Evolutionary conservation across 768 basidiomycete species (phyloP).

Genomic region (Phylloporus arenicola): DNA sequence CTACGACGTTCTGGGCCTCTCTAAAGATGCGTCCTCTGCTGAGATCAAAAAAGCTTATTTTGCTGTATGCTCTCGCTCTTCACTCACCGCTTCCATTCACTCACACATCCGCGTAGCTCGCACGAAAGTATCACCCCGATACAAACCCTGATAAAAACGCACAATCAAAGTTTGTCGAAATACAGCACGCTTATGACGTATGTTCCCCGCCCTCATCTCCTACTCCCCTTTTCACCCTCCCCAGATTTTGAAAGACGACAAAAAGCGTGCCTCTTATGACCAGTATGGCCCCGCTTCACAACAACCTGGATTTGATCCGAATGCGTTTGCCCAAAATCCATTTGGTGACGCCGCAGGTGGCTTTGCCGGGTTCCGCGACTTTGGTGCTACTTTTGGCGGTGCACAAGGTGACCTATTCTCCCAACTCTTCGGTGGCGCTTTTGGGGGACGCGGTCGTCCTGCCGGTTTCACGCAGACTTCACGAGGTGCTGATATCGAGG

Average conservation of each 20-base stretch:
- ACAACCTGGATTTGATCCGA: slow-evolving; percentile 90
- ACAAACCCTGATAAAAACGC: slow-evolving; percentile 91
- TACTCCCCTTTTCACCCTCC: slow-evolving; percentile 16
- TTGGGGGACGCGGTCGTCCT: slow-evolving; percentile 45
- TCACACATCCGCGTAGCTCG: slow-evolving; percentile 57
- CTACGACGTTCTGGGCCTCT: slow-evolving; percentile 86
- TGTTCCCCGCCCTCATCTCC: slow-evolving; percentile 25
- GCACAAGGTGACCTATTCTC: slow-evolving; percentile 72
- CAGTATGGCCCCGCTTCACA: slow-evolving; percentile 90
- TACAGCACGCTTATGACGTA: slow-evolving; percentile 96
- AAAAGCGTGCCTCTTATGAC: slow-evolving; percentile 87
- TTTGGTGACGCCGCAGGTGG: slow-evolving; percentile 49
- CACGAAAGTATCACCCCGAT: slow-evolving; percentile 97
- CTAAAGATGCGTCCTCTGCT: slow-evolving; percentile 70
- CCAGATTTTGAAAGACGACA: slow-evolving; percentile 89
- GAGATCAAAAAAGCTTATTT: slow-evolving; percentile 99
- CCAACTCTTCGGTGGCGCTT: slow-evolving; percentile 68
- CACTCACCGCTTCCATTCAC: slow-evolving; percentile 15
- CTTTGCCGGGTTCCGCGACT: slow-evolving; percentile 71
- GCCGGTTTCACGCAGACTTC: slow-evolving; percentile 39
- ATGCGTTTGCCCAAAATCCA: slow-evolving; percentile 61
- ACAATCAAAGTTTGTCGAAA: slow-evolving; percentile 91
- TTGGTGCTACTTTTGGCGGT: slow-evolving; percentile 54
- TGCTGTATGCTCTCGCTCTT: slow-evolving; percentile 50
- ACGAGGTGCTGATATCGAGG: slow-evolving; percentile 80